Percentiles rank a stretch among this genome's conserved stretches.
Conservation (phyloP, 2,329 filamentous ascomycete species). For the Plectosphaerella cucumerina region DNA sequence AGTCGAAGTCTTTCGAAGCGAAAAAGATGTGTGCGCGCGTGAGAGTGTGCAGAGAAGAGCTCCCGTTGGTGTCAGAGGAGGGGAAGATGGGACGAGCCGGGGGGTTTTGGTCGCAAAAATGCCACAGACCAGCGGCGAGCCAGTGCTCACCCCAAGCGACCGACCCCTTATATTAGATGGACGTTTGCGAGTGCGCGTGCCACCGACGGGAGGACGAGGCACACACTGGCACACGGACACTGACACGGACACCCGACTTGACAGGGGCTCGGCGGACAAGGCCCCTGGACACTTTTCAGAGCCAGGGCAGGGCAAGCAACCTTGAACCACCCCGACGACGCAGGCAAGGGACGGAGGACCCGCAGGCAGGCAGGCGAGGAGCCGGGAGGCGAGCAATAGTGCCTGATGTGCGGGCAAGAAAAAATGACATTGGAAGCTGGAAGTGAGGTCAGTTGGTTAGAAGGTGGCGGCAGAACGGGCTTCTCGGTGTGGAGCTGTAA, state of each 20-base stretch:
- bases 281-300: no score
- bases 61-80: not conserved
- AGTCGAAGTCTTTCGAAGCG: no score
- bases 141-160: not conserved
- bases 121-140: not conserved
- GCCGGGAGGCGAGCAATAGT: not conserved
- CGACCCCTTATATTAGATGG: not conserved
- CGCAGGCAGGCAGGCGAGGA: not conserved
- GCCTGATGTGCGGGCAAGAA: not conserved
- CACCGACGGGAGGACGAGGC: not conserved
- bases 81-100: not conserved
- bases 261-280: no score
- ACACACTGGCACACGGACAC: not conserved
- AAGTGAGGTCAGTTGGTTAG: no score
- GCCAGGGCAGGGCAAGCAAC: no score
- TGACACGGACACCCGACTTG: not conserved
- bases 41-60: not conserved
- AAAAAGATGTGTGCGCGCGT: no score
- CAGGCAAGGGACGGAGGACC: not conserved
- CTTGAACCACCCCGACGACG: no score
- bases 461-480: not conserved
- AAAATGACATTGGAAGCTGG: not conserved
- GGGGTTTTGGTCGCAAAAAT: not conserved
- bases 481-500: not conserved
- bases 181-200: not conserved